phyloP scores from a whole-genome alignment of 306 rosid genomes.

The Purshia tridentata region DNA sequence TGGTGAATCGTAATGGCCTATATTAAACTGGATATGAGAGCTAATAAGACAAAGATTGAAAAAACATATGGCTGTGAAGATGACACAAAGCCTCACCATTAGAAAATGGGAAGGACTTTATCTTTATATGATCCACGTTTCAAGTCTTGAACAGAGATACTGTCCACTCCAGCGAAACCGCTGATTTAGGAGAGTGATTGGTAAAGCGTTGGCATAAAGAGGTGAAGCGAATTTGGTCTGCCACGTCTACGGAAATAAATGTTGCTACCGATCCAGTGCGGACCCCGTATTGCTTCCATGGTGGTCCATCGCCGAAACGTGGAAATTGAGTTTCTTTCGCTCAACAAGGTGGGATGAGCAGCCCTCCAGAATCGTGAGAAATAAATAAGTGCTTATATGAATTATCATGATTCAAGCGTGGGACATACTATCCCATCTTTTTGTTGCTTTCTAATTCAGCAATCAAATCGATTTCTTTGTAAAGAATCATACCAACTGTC shows the following conservation, averaged over 20 bases:
- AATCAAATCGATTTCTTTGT: too few relatives aligned
- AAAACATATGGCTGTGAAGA: neutral
- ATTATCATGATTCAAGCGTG: neutral
- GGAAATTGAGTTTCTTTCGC: neutral
- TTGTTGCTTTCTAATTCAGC: neutral
- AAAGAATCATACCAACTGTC: too few relatives aligned
- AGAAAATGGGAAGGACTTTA: neutral
- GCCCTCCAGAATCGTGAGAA: too few relatives aligned
- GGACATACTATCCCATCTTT: neutral
- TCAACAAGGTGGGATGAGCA: too few relatives aligned
- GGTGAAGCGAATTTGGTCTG: neutral
- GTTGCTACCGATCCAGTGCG: neutral
- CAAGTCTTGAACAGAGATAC: neutral
- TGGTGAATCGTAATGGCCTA: too few relatives aligned
- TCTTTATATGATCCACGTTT: neutral
- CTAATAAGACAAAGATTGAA: too few relatives aligned
- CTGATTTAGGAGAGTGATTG: neutral
- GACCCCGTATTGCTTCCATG: neutral
- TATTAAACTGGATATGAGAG: too few relatives aligned
- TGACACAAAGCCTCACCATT: neutral
- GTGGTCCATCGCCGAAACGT: neutral
- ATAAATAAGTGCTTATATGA: too few relatives aligned
- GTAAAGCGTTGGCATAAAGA: too few relatives aligned
- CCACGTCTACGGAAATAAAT: neutral
- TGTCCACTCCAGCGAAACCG: too few relatives aligned